These are phyloP conservation scores for Eucalyptus lansdowneana DNA, from an alignment of 345 rosid species.

Conservation along the genomic window DNA sequence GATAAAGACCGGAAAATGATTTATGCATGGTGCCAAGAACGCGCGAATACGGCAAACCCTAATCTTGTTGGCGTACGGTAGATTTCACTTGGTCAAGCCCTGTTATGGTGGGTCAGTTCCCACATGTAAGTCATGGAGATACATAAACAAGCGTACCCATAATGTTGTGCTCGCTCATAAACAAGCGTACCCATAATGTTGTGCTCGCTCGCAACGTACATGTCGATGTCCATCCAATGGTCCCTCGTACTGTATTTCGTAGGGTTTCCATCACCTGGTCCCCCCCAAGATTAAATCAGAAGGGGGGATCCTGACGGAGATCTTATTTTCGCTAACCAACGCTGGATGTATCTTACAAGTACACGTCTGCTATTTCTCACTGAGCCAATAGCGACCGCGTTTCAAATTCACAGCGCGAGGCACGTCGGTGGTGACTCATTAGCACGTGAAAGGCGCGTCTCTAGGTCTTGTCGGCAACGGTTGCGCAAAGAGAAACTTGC, in stretches of 20 bases:
- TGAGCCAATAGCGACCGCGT: too few relatives aligned
- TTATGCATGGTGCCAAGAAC: not conserved
- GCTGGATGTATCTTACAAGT: not conserved
- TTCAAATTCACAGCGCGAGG: not conserved
- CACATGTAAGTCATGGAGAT: not conserved
- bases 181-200: not conserved
- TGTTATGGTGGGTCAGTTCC: not conserved
- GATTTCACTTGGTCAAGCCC: not conserved
- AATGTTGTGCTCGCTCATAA: not conserved
- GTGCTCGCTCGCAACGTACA: not conserved
- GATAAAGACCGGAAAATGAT: not conserved
- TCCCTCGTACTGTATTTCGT: not conserved
- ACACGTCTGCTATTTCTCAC: not conserved
- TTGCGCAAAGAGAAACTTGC: not conserved
- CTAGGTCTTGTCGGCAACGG: not conserved
- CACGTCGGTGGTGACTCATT: not conserved
- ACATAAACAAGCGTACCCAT: not conserved
- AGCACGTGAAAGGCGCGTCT: not conserved
- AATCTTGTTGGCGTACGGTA: not conserved
- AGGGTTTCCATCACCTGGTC: not conserved
- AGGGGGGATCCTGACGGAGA: not conserved
- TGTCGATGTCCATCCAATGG: not conserved
- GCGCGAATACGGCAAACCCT: not conserved
- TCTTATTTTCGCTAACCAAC: not conserved
- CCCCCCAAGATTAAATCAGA: not conserved